phyloP scores from a whole-genome alignment of 176 grass and related monocot genomes.

The Triticum monococcum region DNA sequence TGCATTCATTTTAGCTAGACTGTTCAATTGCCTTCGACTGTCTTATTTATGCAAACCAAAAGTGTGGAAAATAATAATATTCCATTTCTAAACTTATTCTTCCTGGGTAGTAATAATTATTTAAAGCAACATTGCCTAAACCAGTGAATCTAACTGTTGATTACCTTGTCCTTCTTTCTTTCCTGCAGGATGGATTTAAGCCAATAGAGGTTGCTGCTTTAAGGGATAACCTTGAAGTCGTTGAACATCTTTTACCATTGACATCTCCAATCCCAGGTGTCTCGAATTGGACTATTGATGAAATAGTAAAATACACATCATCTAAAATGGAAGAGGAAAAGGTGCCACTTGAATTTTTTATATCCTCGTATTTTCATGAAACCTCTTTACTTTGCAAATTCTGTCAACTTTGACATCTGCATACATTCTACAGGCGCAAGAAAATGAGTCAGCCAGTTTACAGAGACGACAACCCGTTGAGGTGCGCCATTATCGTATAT shows the following conservation, averaged over 20 bases:
- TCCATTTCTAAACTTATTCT: neutral
- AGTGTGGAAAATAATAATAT: neutral
- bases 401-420: neutral
- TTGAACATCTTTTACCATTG: conserved; percentile 70
- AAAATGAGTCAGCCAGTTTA: conserved; percentile 37
- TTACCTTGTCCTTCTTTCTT: neutral
- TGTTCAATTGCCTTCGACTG: neutral
- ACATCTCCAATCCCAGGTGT: conserved; percentile 66
- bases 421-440: conserved; percentile 44
- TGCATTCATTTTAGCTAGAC: conserved; percentile 2
- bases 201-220: conserved; percentile 86
- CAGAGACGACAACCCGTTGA: conserved; percentile 43
- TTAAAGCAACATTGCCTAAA: neutral
- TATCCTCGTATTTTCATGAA: neutral
- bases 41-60: neutral
- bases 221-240: conserved; percentile 59
- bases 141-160: neutral
- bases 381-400: neutral
- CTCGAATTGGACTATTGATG: conserved; percentile 72
- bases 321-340: conserved; percentile 60
- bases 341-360: conserved; percentile 32
- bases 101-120: neutral
- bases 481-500: conserved; percentile 38
- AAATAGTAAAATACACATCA: conserved; percentile 58
- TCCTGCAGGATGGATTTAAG: conserved; percentile 73